A percentile compares a stretch with the other conserved stretches of the same genome.
phyloP scores from a whole-genome alignment of 371 early-diverging fungal genomes.

The Mitosporidium daphniae region DNA sequence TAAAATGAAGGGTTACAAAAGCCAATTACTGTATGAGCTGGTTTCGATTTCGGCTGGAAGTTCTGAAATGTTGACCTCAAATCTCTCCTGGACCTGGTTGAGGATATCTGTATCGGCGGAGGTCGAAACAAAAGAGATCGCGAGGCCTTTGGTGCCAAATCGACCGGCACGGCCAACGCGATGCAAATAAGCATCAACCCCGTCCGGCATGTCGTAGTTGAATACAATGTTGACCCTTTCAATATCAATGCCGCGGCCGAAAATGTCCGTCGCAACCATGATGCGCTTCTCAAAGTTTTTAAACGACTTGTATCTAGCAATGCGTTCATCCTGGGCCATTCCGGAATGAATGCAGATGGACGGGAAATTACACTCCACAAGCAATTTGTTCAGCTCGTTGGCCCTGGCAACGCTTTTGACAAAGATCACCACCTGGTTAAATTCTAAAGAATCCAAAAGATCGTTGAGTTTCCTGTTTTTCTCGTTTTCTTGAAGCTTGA shows the following conservation, averaged over 20 bases:
- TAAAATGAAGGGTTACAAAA: too few species aligned
- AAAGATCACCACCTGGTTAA: conserved; percentile 63
- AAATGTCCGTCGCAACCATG: conserved; percentile 87
- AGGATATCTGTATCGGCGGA: conserved; percentile 37
- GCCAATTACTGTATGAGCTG: conserved; percentile 1
- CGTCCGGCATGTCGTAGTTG: conserved; percentile 90
- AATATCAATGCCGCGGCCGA: conserved; percentile 93
- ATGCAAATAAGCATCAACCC: conserved; percentile 73
- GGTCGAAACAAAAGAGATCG: conserved; percentile 69
- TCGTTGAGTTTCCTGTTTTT: conserved; percentile 74
- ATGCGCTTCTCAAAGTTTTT: conserved; percentile 66
- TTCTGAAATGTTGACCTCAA: conserved; percentile 62
- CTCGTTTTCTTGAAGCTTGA: conserved; percentile 35
- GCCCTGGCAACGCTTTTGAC: conserved; percentile 64
- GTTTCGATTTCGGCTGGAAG: conserved; percentile 7
- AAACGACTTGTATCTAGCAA: conserved; percentile 62
- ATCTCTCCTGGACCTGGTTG: conserved; percentile 59
- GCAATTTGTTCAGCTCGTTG: conserved; percentile 38
- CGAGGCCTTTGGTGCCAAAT: conserved; percentile 94
- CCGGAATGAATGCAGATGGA: conserved; percentile 60
- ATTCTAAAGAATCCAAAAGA: conserved; percentile 58
- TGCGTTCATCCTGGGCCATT: conserved; percentile 51
- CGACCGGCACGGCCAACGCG: conserved; percentile 94
- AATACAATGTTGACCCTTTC: conserved; percentile 92
- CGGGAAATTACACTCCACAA: conserved; percentile 59